phyloP scores from a whole-genome alignment of 139 green algal genomes.

The Coccomyxa sp. region DNA sequence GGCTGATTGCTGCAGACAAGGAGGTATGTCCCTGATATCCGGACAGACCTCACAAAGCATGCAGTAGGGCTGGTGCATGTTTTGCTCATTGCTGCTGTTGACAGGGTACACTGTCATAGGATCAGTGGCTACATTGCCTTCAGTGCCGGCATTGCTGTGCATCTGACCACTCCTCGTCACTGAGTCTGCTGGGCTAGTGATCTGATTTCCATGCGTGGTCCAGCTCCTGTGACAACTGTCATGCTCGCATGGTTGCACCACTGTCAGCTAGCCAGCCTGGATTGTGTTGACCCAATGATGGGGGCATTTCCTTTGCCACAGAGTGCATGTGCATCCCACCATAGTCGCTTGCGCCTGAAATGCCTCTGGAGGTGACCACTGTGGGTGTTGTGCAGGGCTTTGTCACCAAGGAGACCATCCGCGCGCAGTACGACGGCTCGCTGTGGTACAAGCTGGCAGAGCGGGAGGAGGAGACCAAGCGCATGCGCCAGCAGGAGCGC shows the following conservation, averaged over 20 bases:
- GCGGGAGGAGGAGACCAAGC: background rate
- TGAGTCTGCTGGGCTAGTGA: too few species aligned
- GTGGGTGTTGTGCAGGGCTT: constrained; percentile 30
- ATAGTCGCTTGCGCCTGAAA: too few species aligned
- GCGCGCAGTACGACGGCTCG: constrained; percentile 31
- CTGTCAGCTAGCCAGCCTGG: background rate
- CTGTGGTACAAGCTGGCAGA: constrained; percentile 8
- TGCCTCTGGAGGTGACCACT: too few species aligned
- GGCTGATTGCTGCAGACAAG: background rate
- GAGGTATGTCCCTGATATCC: background rate
- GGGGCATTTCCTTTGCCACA: background rate
- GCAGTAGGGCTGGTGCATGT: background rate
- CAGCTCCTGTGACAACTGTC: too few species aligned
- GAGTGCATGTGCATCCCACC: too few species aligned
- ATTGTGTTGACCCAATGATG: background rate
- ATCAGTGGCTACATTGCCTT: background rate
- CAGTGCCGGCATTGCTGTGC: too few species aligned
- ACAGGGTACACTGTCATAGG: too few species aligned
- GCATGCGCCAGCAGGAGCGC: too few species aligned
- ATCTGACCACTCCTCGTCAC: too few species aligned
- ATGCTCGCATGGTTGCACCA: background rate
- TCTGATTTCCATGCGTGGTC: too few species aligned
- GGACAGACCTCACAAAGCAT: too few species aligned
- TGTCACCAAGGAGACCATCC: constrained; percentile 46
- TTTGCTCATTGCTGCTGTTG: too few species aligned